A percentile compares a stretch with the other conserved stretches of the same genome.
phyloP scores from a whole-genome alignment of 805 yeast genomes.

The Ogataea ramenticola region DNA sequence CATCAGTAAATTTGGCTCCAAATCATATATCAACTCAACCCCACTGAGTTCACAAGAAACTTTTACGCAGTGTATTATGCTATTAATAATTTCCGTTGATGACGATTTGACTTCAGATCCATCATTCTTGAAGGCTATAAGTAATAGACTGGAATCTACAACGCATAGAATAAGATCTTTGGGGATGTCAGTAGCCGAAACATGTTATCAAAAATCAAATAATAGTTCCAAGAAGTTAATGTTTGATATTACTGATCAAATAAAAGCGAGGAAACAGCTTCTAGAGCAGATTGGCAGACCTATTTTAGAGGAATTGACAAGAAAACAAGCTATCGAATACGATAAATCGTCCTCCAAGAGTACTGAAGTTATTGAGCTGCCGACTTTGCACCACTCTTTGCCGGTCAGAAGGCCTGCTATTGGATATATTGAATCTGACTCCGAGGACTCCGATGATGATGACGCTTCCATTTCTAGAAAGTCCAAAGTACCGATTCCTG shows the following conservation, averaged over 20 bases:
- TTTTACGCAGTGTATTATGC: conserved; percentile 40
- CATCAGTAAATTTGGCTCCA: conserved; percentile 16
- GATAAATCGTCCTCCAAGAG: background rate
- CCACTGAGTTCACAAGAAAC: conserved; percentile 37
- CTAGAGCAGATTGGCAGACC: conserved; percentile 5
- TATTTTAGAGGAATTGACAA: background rate
- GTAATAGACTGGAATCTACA: conserved; percentile 45
- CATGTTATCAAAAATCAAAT: conserved; percentile 27
- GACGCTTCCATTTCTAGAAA: conserved; percentile 35
- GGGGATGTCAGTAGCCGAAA: conserved; percentile 55
- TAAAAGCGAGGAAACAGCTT: conserved; percentile 12
- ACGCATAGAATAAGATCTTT: conserved; percentile 37
- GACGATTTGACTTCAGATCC: conserved; percentile 20
- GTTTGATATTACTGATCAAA: conserved; percentile 21
- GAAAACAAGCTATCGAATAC: background rate
- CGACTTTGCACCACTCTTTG: too few species aligned
- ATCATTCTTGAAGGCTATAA: conserved; percentile 42
- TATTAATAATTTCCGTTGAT: conserved; percentile 23
- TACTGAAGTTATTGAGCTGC: background rate
- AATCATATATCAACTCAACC: conserved; percentile 20
- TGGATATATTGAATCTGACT: conserved; percentile 20
- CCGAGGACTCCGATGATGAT: conserved; percentile 44
- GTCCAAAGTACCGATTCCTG: conserved; percentile 36
- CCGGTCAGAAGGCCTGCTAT: conserved; percentile 1
- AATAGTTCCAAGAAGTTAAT: conserved; percentile 20